Percentiles rank a stretch among this genome's conserved stretches.
Evolutionary conservation across 2,329 filamentous ascomycete genomes (phyloP).

Genomic region (Tolypocladium ophioglossoides): DNA sequence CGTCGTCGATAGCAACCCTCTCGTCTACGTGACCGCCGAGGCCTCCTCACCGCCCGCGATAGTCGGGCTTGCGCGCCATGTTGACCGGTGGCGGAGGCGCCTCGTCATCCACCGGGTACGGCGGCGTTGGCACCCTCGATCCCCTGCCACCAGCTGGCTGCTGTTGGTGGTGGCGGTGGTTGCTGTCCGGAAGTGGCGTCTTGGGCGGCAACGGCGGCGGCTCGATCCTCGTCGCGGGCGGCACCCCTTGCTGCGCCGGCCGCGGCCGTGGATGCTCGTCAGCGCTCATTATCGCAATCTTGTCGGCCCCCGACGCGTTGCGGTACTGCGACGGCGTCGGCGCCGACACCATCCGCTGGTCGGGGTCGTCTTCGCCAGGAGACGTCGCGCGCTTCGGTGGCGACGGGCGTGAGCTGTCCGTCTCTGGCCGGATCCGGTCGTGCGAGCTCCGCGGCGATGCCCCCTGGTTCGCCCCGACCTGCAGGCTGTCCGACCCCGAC

Average conservation of each 20-base stretch:
- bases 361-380: slow-evolving; percentile 29
- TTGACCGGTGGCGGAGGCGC: slow-evolving; percentile 77
- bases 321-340: slow-evolving; percentile 50
- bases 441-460: slow-evolving; percentile 41
- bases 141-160: slow-evolving; percentile 16
- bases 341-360: slow-evolving; percentile 44
- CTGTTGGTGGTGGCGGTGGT: slow-evolving; percentile 14
- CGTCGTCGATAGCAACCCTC: neutral
- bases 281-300: slow-evolving; percentile 51
- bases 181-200: slow-evolving; percentile 52
- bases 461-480: slow-evolving; percentile 23
- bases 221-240: slow-evolving; percentile 31
- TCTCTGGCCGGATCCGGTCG: slow-evolving; percentile 29
- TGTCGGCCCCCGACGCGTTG: slow-evolving; percentile 50
- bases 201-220: slow-evolving; percentile 70
- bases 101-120: slow-evolving; percentile 72
- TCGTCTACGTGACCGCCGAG: too few relatives aligned
- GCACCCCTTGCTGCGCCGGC: slow-evolving; percentile 20
- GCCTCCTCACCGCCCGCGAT: slow-evolving; percentile 25
- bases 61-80: slow-evolving; percentile 75
- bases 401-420: slow-evolving; percentile 17
- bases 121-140: slow-evolving; percentile 36
- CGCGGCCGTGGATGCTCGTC: slow-evolving; percentile 44
- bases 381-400: slow-evolving; percentile 18
- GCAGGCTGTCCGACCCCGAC: slow-evolving; percentile 40